Evolutionary conservation across 805 yeast genomes (phyloP).

Genomic region (Schwanniomyces yamadae): DNA sequence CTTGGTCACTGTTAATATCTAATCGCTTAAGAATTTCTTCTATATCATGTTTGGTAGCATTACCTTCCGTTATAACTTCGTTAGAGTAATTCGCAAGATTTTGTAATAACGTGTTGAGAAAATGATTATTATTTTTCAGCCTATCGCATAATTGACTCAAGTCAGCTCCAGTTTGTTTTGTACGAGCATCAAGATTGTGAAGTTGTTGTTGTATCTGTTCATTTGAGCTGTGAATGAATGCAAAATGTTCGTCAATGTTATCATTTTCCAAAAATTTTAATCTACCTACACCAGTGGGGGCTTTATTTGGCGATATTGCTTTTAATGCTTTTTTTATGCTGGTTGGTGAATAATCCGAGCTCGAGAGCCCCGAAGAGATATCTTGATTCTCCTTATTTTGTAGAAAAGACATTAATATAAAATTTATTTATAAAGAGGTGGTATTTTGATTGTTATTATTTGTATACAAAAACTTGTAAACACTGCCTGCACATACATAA

Average conservation of each 20-base stretch:
- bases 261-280: slow-evolving; percentile 32
- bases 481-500: too few species aligned
- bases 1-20: slow-evolving; percentile 9
- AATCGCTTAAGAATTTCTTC: slow-evolving; percentile 19
- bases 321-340: slow-evolving; percentile 16
- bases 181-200: slow-evolving; percentile 28
- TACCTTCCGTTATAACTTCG: slow-evolving; percentile 35
- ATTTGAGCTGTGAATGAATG: slow-evolving; percentile 26
- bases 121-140: slow-evolving; percentile 40
- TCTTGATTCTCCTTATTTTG: slow-evolving; percentile 5
- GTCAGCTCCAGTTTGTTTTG: slow-evolving; percentile 36
- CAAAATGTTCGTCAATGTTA: slow-evolving; percentile 33
- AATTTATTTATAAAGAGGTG: neutral
- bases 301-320: slow-evolving; percentile 29
- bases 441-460: neutral
- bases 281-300: slow-evolving; percentile 18
- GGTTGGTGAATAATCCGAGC: slow-evolving; percentile 7
- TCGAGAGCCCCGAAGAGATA: neutral
- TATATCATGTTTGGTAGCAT: slow-evolving; percentile 34
- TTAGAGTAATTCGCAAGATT: slow-evolving; percentile 33
- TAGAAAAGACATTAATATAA: neutral
- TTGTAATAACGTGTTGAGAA: slow-evolving; percentile 34
- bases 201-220: slow-evolving; percentile 28
- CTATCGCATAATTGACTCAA: slow-evolving; percentile 36
- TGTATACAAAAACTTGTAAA: neutral